Evolutionary conservation across 2,329 filamentous ascomycete genomes (phyloP), one percentile per base, ranked within the genome.

Genomic region (Thelonectria blattea): DNA sequence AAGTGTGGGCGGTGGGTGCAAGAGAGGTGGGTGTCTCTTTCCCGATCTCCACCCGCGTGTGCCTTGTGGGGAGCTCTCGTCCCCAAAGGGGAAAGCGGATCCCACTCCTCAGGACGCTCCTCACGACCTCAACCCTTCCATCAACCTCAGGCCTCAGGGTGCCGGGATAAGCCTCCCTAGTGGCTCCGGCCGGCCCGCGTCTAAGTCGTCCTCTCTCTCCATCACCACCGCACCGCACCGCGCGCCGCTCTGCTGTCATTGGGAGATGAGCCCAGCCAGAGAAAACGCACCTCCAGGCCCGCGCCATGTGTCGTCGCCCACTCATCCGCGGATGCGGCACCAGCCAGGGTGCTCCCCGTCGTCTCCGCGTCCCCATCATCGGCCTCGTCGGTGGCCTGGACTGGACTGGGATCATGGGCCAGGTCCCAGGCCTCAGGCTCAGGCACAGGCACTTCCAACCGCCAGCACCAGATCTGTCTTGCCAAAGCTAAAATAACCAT

Each of bases 131-230:
- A 30, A 10, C 8, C 27, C 27, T 10, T 30, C 27, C 27, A 24
- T 30, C 27, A 30, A 30, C 27, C 27, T 30, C 27, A 30, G 27
- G 27, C 34, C 34, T 37, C 34, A 56, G 53, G 53, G 34, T 56
- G 24, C 53, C 34, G 53, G 53, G 37, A 18, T 46, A 39, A 48
- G 37, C 37, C 47, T 55, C 45, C 47, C 56, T 60, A 47, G 43
- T 51, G 53, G 22, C 63, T 58, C 61, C 50, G 53, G 53, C 58
- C 32, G 22, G 58, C 56, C 65, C 65, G 56, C 66, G 58, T 65
- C 59, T 70, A 69, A 68, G 68, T 68, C 61, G 62, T 63, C 60
- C 55, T 58, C 51, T 47, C 65, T 58, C 68, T 68, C 68, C 62
- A 61, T 60, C 63, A 70, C 56, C 53, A 58, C 66, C 50, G 34